Percentiles rank a stretch among this genome's conserved stretches.
phyloP scores from a whole-genome alignment of 164 flowering plant species.

The Sedum album region DNA sequence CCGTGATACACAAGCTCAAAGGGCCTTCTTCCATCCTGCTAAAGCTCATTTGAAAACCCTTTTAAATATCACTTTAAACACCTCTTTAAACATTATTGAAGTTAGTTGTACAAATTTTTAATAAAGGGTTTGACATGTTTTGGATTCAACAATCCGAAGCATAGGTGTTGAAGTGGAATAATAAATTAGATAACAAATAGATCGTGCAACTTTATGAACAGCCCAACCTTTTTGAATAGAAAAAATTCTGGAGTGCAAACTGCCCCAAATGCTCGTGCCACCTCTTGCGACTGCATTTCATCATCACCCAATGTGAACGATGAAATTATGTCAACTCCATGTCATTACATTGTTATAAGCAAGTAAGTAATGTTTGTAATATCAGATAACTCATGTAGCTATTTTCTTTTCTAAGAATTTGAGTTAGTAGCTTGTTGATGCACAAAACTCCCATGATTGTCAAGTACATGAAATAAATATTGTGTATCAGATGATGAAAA shows the following conservation, averaged over 20 bases:
- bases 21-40: constrained; percentile 84
- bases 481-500: neutral
- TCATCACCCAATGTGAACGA: neutral
- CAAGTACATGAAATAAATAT: neutral
- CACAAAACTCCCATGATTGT: neutral
- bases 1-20: constrained; percentile 93
- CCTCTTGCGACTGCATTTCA: constrained; percentile 68
- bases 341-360: constrained; percentile 16
- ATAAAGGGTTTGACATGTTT: neutral
- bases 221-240: constrained; percentile 66
- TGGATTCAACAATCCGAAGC: neutral
- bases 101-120: neutral
- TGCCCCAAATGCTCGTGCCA: constrained; percentile 75
- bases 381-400: neutral
- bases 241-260: constrained; percentile 91
- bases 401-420: neutral
- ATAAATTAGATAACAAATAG: neutral
- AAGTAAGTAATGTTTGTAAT: neutral
- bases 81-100: neutral
- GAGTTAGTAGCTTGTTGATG: neutral
- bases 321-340: neutral
- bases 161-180: neutral
- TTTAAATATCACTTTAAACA: neutral
- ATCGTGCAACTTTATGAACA: neutral
- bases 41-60: neutral